phyloP scores from a whole-genome alignment of 805 yeast genomes.

The Candida xyloterini region DNA sequence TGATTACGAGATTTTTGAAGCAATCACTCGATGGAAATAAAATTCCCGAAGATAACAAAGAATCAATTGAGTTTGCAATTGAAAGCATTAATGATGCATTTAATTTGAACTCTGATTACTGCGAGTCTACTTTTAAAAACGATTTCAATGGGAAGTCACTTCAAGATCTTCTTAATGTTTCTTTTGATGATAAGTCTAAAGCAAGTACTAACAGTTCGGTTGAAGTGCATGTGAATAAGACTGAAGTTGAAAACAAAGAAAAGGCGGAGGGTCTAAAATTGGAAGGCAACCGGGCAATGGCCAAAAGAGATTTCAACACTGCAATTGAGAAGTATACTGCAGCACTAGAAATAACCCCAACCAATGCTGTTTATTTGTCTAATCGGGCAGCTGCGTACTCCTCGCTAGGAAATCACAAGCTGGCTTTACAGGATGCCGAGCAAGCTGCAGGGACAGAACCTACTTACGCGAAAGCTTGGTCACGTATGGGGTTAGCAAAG shows the following conservation, averaged over 20 bases:
- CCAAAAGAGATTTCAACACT: constrained; percentile 60
- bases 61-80: constrained; percentile 89
- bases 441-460: constrained; percentile 78
- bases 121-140: constrained; percentile 47
- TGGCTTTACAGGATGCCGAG: constrained; percentile 82
- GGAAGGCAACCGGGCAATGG: constrained; percentile 90
- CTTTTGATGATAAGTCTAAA: background rate
- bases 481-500: constrained; percentile 90
- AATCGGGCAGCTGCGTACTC: constrained; percentile 97
- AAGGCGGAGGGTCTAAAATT: constrained; percentile 82
- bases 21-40: constrained; percentile 55
- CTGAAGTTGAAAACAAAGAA: constrained; percentile 53
- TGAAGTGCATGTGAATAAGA: constrained; percentile 42
- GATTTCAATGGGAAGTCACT: constrained; percentile 31
- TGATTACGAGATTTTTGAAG: constrained; percentile 71
- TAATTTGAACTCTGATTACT: constrained; percentile 44
- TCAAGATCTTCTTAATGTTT: background rate
- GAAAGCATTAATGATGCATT: constrained; percentile 91
- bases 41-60: constrained; percentile 74
- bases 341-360: constrained; percentile 68
- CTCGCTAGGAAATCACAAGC: constrained; percentile 66
- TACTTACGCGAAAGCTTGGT: constrained; percentile 84
- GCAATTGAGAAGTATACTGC: constrained; percentile 79
- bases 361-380: constrained; percentile 81
- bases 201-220: constrained; percentile 21